Evolutionary conservation across 257 asterid genomes (phyloP).

Genomic region (Thymus quinquecostatus): DNA sequence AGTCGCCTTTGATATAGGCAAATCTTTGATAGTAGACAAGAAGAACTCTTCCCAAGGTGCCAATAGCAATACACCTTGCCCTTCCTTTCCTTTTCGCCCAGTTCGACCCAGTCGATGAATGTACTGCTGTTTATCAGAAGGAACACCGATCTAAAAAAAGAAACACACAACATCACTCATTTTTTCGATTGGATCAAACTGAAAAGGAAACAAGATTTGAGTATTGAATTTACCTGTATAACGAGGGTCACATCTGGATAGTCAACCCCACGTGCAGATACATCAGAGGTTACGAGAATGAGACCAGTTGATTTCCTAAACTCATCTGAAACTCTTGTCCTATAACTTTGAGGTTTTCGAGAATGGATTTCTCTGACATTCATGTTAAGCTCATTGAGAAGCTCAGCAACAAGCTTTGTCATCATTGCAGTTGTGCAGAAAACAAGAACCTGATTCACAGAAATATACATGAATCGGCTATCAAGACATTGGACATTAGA

Average conservation of each 20-base stretch:
- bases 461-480: neutral
- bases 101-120: constrained; percentile 97
- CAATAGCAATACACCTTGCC: constrained; percentile 81
- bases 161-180: neutral
- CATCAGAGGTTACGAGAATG: constrained; percentile 94
- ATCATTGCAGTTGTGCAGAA: constrained; percentile 99
- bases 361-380: constrained; percentile 96
- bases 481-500: neutral
- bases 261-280: constrained; percentile 98
- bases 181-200: neutral
- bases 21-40: constrained; percentile 73
- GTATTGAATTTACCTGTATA: constrained; percentile 60
- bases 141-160: constrained; percentile 72
- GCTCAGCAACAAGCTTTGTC: constrained; percentile 86
- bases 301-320: constrained; percentile 94
- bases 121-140: constrained; percentile 90
- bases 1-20: constrained; percentile 80
- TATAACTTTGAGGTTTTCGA: constrained; percentile 86
- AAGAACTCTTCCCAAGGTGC: constrained; percentile 99
- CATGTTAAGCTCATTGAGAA: constrained; percentile 78
- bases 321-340: constrained; percentile 91
- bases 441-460: constrained; percentile 73
- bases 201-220: neutral
- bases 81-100: constrained; percentile 96
- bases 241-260: constrained; percentile 96